A percentile compares a stretch with the other conserved stretches of the same genome.
Evolutionary conservation across 2,329 filamentous ascomycete genomes (phyloP).

Genomic region (Microcyclosporella mali): DNA sequence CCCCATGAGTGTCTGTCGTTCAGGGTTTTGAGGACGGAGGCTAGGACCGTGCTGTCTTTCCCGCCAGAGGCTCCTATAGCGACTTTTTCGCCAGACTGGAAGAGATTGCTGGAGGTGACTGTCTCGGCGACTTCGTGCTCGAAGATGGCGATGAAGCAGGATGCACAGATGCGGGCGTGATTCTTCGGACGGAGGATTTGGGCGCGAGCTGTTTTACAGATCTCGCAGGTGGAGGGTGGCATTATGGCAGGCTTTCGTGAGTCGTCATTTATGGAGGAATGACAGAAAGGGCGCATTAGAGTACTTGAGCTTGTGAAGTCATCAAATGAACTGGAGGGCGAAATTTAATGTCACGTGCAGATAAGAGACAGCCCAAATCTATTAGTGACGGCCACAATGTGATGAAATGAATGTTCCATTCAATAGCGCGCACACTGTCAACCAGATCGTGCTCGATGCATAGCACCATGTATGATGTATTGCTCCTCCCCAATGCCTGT

Average conservation of each 20-base stretch:
- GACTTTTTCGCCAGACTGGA: conserved; percentile 73
- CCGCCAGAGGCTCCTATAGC: conserved; percentile 95
- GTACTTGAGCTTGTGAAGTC: too few species aligned
- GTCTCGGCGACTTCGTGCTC: conserved; percentile 93
- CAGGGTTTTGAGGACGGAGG: conserved; percentile 86
- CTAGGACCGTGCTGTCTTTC: conserved; percentile 94
- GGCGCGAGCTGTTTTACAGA: conserved; percentile 70
- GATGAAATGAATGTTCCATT: too few species aligned
- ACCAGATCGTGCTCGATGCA: too few species aligned
- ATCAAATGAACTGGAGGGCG: too few species aligned
- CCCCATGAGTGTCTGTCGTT: conserved; percentile 87
- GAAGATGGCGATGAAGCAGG: conserved; percentile 80
- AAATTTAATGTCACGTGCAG: too few species aligned
- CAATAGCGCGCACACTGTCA: too few species aligned
- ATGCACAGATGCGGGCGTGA: conserved; percentile 83
- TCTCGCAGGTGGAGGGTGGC: conserved; percentile 69
- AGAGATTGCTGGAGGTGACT: conserved; percentile 74
- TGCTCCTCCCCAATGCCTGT: too few species aligned
- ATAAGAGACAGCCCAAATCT: too few species aligned
- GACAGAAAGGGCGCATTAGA: too few species aligned
- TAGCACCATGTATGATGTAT: too few species aligned
- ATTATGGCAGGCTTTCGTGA: conserved; percentile 41
- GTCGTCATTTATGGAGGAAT: background rate
- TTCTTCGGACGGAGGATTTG: conserved; percentile 94
- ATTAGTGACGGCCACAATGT: too few species aligned